A percentile compares a stretch with the other conserved stretches of the same genome.
Evolutionary conservation across 2,329 filamentous ascomycete species (phyloP).

Genomic region (Hypoxylon sp.): DNA sequence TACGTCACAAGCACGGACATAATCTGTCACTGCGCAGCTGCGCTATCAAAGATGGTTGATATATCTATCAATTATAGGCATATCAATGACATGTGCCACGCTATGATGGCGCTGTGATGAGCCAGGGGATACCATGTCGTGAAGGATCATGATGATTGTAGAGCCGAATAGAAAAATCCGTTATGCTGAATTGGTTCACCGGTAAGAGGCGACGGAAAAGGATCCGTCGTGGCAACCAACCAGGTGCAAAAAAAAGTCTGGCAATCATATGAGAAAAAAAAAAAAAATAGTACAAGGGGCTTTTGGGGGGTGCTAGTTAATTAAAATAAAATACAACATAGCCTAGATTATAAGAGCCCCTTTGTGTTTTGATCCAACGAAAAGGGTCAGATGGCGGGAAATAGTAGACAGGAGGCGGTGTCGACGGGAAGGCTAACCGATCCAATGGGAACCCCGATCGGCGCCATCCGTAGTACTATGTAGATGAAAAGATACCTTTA

Average conservation of each 20-base stretch:
- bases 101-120: slow-evolving; percentile 14
- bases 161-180: too few relatives aligned
- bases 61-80: not conserved
- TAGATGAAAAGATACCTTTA: slow-evolving; percentile 24
- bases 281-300: slow-evolving; percentile 6
- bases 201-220: not conserved
- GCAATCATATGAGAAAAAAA: not conserved
- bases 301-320: slow-evolving; percentile 5
- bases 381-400: not conserved
- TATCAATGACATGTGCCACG: slow-evolving; percentile 26
- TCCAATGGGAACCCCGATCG: slow-evolving; percentile 33
- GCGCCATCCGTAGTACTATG: slow-evolving; percentile 8
- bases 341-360: slow-evolving; percentile 1
- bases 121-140: slow-evolving; percentile 11
- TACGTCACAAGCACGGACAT: not conserved
- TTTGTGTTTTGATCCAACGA: not conserved
- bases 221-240: not conserved
- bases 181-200: not conserved
- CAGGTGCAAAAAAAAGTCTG: not conserved
- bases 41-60: not conserved
- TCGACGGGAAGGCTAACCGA: slow-evolving; percentile 34
- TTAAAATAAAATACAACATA: slow-evolving; percentile 12
- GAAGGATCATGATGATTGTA: not conserved
- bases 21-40: not conserved
- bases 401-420: slow-evolving; percentile 29